phyloP scores from a whole-genome alignment of 2,329 filamentous ascomycete genomes.

The Monilinia fructicola region DNA sequence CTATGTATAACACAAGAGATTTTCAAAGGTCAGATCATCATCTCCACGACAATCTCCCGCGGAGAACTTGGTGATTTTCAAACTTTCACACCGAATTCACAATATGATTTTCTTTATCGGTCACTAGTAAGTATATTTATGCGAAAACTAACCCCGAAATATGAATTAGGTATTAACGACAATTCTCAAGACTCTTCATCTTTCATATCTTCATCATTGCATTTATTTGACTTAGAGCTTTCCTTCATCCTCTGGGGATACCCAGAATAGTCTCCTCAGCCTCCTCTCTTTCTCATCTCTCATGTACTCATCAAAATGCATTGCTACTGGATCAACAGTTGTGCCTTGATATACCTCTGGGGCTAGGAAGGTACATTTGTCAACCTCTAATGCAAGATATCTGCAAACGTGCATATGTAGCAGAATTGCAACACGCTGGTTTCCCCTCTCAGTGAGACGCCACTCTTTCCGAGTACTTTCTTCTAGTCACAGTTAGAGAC shows the following conservation, averaged over 20 bases:
- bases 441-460: constrained; percentile 40
- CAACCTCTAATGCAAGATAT: constrained; percentile 40
- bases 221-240: constrained; percentile 8
- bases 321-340: constrained; percentile 28
- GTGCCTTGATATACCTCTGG: constrained; percentile 36
- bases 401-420: constrained; percentile 43
- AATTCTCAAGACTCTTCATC: neutral
- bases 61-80: neutral
- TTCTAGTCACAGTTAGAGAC: constrained; percentile 23
- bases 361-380: constrained; percentile 41
- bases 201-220: constrained; percentile 9
- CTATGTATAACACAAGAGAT: neutral
- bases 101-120: too few species aligned
- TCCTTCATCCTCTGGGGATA: constrained; percentile 15
- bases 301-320: constrained; percentile 30
- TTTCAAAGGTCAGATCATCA: neutral
- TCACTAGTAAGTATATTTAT: neutral
- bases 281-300: constrained; percentile 32
- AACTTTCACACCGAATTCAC: neutral
- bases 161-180: neutral
- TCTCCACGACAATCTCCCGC: neutral
- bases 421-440: constrained; percentile 42
- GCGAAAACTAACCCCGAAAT: neutral
- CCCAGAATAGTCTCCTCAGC: constrained; percentile 32
- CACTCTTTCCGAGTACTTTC: constrained; percentile 34